Base-by-base conservation (phyloP, 2,329 filamentous ascomycete genomes). In the Cytospora leucostoma region DNA sequence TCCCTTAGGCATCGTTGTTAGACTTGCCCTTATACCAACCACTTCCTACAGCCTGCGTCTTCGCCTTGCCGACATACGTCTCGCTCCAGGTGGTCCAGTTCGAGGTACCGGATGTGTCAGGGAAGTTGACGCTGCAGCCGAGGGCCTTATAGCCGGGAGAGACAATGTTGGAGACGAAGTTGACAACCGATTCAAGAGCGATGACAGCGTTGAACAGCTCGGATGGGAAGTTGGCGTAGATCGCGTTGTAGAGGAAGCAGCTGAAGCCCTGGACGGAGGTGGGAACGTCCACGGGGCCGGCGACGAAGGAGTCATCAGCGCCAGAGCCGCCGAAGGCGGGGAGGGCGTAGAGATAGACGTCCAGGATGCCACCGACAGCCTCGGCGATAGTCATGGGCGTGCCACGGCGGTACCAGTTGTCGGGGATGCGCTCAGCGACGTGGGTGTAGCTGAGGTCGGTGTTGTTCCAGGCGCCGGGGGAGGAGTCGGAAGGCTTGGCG, bases 211-310 rank as follows among this genome's bases (percentile, higher is more conserved):
- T 63, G 21, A 59, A 66, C 59, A 66, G 37, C 47, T 63, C 63
- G 11, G 63, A 50, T 7, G 65, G 65, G 56, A 66, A 65, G 47
- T 66, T 66, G 55, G 65, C 65, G 32, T 56, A 66, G 12, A 66
- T 32, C 4, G 65, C 63, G 52, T 66, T 66, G 59, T 66, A 66
- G 61, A 66, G 56, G 56, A 66, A 66, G 59, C 65, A 66, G 13
- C 59, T 60, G 3, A 66, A 55, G 13, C 59, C 65, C 65, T 65
- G 65, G 13, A 53, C 55, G 37, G 58, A 59, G 38, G 56, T 66
- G 37, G 65, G 65, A 17, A 66, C 11, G 44, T 49, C 54, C 2
- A 66, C 51, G 21, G 65, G 65, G 17, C 65, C 65, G 7, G 53
- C 50, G 11, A 66, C 62, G 63, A 60, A 67, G 57, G 47, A 61